Percentiles rank a stretch among this genome's conserved stretches.
phyloP scores from a whole-genome alignment of 208 protist genomes.

The Trichomonas gallinae region DNA sequence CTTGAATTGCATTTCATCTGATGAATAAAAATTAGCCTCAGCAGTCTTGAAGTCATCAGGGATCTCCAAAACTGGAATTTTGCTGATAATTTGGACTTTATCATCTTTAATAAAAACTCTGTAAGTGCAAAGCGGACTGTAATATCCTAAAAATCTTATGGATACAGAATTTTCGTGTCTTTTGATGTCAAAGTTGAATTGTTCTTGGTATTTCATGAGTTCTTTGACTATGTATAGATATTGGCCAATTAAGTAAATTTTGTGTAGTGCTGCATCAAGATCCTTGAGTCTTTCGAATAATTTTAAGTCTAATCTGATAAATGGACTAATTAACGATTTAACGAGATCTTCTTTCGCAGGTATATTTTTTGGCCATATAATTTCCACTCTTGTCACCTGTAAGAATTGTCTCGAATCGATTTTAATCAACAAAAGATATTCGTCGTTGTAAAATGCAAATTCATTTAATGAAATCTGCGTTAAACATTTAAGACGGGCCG shows the following conservation, averaged over 20 bases:
- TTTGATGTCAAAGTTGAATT: not conserved
- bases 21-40: not conserved
- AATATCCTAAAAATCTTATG: not conserved
- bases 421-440: not conserved
- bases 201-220: not conserved
- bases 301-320: not conserved
- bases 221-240: not conserved
- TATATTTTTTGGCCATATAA: not conserved
- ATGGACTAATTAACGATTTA: not conserved
- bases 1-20: not conserved
- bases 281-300: not conserved
- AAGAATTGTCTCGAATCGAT: not conserved
- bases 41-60: not conserved
- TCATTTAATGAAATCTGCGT: not conserved
- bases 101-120: not conserved
- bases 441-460: not conserved
- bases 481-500: not conserved
- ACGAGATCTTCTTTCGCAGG: not conserved
- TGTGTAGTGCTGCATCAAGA: not conserved
- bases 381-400: not conserved
- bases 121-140: not conserved
- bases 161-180: not conserved
- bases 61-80: not conserved
- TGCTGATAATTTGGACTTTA: not conserved
- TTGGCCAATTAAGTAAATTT: not conserved